phyloP scores from a whole-genome alignment of 1,284 basidiomycete species.

The Porodaedalea pini region DNA sequence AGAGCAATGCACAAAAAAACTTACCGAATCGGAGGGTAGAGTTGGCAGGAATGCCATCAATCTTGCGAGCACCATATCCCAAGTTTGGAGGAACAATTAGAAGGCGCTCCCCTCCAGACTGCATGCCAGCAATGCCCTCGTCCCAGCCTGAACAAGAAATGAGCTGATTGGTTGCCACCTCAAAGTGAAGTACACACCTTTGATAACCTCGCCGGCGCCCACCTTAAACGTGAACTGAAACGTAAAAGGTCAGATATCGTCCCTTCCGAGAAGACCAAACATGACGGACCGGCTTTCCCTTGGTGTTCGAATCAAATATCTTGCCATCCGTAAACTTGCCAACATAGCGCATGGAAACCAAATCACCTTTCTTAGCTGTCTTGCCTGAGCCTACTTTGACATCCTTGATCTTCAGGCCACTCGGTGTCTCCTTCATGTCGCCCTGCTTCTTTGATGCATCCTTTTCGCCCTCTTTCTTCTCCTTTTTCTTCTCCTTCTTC shows the following conservation, averaged over 20 bases:
- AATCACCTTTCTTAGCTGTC: conserved; percentile 73
- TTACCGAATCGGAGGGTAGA: conserved; percentile 71
- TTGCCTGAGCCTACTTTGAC: conserved; percentile 52
- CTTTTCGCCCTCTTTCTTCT: conserved; percentile 42
- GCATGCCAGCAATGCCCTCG: conserved; percentile 88
- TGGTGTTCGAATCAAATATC: conserved; percentile 86
- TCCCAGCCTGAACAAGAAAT: conserved; percentile 69
- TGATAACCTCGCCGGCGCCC: conserved; percentile 89
- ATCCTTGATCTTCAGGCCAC: conserved; percentile 52
- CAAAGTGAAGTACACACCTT: conserved; percentile 47
- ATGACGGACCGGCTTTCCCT: conserved; percentile 74
- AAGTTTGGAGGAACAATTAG: conserved; percentile 73
- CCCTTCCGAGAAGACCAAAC: conserved; percentile 3
- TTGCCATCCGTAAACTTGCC: conserved; percentile 86
- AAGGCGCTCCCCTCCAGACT: conserved; percentile 84
- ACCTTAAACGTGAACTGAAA: conserved; percentile 79
- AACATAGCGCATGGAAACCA: conserved; percentile 84
- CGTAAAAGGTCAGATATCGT: conserved; percentile 3
- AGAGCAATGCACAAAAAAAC: conserved; percentile 27
- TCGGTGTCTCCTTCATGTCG: conserved; percentile 29
- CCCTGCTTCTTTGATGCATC: conserved; percentile 34
- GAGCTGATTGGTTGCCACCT: neutral
- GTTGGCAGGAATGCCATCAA: conserved; percentile 56
- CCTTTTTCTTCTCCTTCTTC: conserved; percentile 36
- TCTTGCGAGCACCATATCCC: conserved; percentile 64